A percentile compares a stretch with the other conserved stretches of the same genome.
These are phyloP conservation scores for Anastatica hierochuntica DNA, from an alignment of 345 rosid species.

Conservation along the genomic window DNA sequence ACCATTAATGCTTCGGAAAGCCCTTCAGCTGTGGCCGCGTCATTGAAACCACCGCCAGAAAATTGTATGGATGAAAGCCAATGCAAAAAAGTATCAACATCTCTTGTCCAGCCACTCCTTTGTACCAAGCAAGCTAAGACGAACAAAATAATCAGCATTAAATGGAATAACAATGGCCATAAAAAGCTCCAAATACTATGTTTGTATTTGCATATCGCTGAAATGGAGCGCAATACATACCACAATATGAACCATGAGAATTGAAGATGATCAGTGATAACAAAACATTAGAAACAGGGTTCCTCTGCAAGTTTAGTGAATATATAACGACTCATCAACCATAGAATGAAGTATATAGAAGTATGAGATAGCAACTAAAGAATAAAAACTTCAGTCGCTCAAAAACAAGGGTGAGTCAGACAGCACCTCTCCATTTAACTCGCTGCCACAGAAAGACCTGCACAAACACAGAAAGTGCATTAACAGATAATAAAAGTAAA, in stretches of 20 bases:
- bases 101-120: slow-evolving; percentile 91
- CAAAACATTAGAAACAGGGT: slow-evolving; percentile 45
- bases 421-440: slow-evolving; percentile 60
- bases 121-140: slow-evolving; percentile 80
- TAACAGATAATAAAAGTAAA: slow-evolving; percentile 4
- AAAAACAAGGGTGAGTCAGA: slow-evolving; percentile 3
- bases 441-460: slow-evolving; percentile 70
- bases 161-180: not conserved
- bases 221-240: slow-evolving; percentile 27
- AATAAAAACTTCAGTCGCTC: not conserved
- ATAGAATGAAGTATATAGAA: not conserved
- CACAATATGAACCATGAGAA: slow-evolving; percentile 68
- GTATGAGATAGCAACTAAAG: not conserved
- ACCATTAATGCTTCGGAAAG: slow-evolving; percentile 97
- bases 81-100: slow-evolving; percentile 64
- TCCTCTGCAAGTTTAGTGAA: slow-evolving; percentile 42
- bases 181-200: slow-evolving; percentile 1
- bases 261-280: slow-evolving; percentile 66
- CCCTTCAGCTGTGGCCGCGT: slow-evolving; percentile 96
- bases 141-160: not conserved
- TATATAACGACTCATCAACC: slow-evolving; percentile 3
- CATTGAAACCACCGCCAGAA: slow-evolving; percentile 88
- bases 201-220: slow-evolving; percentile 1
- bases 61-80: slow-evolving; percentile 80
- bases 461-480: slow-evolving; percentile 9